Percentiles rank a stretch among this genome's conserved stretches.
phyloP scores from a whole-genome alignment of 768 basidiomycete genomes.

The Auricularia heimuer region DNA sequence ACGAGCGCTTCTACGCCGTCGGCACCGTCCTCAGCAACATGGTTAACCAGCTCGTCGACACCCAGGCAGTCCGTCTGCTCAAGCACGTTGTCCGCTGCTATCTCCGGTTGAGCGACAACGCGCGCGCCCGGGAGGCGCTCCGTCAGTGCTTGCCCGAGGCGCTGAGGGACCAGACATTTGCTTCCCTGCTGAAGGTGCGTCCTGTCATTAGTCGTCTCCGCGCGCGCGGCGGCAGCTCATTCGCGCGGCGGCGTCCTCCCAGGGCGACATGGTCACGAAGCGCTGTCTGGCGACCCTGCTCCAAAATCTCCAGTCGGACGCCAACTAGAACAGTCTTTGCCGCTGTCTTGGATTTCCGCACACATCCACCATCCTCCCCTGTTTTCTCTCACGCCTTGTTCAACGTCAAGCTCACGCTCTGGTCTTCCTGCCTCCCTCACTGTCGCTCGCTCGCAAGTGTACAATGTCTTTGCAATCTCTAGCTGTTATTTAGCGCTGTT shows the following conservation, averaged over 20 bases:
- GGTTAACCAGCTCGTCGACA: slow-evolving; percentile 97
- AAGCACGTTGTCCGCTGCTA: slow-evolving; percentile 99
- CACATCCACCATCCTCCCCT: too few species aligned
- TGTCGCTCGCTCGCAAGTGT: too few species aligned
- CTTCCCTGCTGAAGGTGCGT: slow-evolving; percentile 75
- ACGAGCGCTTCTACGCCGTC: slow-evolving; percentile 98
- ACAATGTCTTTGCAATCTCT: too few species aligned
- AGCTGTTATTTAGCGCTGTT: neutral
- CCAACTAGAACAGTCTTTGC: slow-evolving; percentile 2
- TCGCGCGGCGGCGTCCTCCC: neutral
- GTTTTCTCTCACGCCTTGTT: too few species aligned
- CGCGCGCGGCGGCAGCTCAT: neutral
- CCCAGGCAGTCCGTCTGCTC: slow-evolving; percentile 88
- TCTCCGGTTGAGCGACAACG: slow-evolving; percentile 87
- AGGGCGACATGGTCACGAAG: slow-evolving; percentile 98
- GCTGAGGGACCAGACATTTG: slow-evolving; percentile 87
- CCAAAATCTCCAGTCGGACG: slow-evolving; percentile 49
- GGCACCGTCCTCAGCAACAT: slow-evolving; percentile 98
- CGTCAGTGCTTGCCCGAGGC: slow-evolving; percentile 94
- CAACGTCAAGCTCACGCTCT: too few species aligned
- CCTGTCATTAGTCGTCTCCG: neutral
- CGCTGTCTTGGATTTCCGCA: too few species aligned
- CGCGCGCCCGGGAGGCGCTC: slow-evolving; percentile 90
- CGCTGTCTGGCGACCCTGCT: slow-evolving; percentile 83
- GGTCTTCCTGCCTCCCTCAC: too few species aligned